These are phyloP conservation scores for Fusarium incarnatum DNA, from an alignment of 2,329 filamentous ascomycete species.

Conservation along the genomic window DNA sequence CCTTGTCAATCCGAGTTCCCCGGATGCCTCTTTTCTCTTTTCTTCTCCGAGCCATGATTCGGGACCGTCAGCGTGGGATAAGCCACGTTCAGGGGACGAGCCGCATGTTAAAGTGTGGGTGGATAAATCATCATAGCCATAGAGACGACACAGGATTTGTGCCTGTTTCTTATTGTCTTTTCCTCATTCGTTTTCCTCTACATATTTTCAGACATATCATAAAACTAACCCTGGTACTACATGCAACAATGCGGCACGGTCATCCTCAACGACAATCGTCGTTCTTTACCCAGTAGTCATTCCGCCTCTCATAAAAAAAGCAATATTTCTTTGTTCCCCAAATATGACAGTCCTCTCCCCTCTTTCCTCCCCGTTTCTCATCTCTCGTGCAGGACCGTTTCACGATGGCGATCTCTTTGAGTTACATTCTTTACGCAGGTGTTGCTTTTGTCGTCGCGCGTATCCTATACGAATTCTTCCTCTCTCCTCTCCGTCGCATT, in stretches of 20 bases:
- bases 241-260: neutral
- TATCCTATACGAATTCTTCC: constrained; percentile 25
- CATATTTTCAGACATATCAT: constrained; percentile 5
- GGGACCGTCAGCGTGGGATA: neutral
- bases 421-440: constrained; percentile 8
- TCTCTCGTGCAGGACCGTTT: neutral
- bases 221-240: neutral
- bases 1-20: neutral
- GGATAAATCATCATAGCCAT: too few species aligned
- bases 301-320: constrained; percentile 1
- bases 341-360: constrained; percentile 5
- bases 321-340: constrained; percentile 13
- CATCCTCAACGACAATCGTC: neutral
- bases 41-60: neutral
- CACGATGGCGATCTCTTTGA: constrained; percentile 18
- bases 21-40: constrained; percentile 18
- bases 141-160: neutral
- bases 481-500: constrained; percentile 31
- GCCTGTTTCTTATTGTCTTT: neutral
- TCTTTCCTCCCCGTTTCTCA: neutral
- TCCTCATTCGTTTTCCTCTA: neutral
- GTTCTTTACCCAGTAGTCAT: neutral
- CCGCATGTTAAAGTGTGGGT: neutral
- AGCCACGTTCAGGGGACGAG: neutral
- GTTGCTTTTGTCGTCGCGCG: constrained; percentile 14